Conservation (phyloP, 2,329 filamentous ascomycete genomes). For the Exophiala dermatitidis region DNA sequence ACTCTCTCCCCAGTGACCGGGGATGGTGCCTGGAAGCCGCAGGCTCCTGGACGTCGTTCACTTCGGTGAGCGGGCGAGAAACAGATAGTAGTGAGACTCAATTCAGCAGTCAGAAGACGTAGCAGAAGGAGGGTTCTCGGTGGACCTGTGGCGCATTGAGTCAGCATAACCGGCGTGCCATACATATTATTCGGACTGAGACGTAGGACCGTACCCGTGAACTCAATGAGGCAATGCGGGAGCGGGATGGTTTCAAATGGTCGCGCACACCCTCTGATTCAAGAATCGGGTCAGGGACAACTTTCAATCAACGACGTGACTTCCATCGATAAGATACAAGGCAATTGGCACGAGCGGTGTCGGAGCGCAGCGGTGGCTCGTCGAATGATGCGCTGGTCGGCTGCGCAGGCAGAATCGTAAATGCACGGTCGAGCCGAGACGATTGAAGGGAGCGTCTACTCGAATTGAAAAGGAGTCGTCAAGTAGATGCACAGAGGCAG, state of each 20-base stretch:
- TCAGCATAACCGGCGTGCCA: constrained; percentile 8
- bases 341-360: background rate
- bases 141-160: constrained; percentile 19
- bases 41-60: constrained; percentile 3
- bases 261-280: constrained; percentile 9
- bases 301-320: background rate
- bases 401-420: background rate
- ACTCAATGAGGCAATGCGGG: constrained; percentile 19
- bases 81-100: background rate
- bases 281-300: background rate
- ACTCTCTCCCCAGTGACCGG: background rate
- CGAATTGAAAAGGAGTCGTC: too few species aligned
- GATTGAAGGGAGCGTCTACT: background rate
- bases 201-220: constrained; percentile 15
- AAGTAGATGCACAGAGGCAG: too few species aligned
- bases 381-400: background rate
- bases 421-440: background rate
- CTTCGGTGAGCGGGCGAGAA: background rate
- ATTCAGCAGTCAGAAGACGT: constrained; percentile 5
- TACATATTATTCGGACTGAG: background rate
- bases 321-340: background rate
- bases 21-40: constrained; percentile 1
- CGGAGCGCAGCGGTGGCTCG: background rate
- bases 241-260: constrained; percentile 10
- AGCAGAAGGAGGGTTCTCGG: constrained; percentile 7